These are phyloP conservation scores for Diplodia intermedia DNA, from an alignment of 2,329 filamentous ascomycete genomes.

Conservation along the genomic window DNA sequence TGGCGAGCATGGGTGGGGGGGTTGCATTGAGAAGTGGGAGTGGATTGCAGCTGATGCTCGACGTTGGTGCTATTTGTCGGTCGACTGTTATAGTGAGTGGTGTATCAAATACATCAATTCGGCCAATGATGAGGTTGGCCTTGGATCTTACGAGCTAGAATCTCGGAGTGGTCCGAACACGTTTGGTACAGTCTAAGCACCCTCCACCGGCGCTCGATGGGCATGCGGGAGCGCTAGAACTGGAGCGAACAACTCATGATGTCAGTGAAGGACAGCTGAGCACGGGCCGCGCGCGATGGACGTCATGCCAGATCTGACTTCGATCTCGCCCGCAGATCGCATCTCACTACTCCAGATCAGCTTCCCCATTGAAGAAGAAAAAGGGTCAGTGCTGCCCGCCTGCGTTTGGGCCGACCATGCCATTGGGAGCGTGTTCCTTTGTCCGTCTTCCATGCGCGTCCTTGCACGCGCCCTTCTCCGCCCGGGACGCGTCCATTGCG, in stretches of 20 bases:
- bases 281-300: conserved; percentile 20
- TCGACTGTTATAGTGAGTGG: no score
- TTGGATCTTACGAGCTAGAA: no score
- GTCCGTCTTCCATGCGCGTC: conserved; percentile 10
- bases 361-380: neutral
- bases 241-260: no score
- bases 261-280: neutral
- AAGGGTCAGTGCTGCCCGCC: neutral
- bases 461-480: neutral
- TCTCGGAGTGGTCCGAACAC: no score
- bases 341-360: conserved; percentile 18
- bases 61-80: no score
- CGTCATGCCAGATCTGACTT: conserved; percentile 21
- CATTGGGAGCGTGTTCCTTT: neutral
- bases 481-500: neutral
- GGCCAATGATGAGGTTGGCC: no score
- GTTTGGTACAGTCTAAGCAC: no score
- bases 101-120: no score
- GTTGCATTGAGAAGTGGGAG: conserved; percentile 9
- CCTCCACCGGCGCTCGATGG: no score
- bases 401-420: neutral
- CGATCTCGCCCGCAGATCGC: conserved; percentile 30
- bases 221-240: no score
- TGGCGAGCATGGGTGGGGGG: neutral
- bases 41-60: no score